A percentile compares a stretch with the other conserved stretches of the same genome.
These are phyloP conservation scores for Podospora comata DNA, from an alignment of 495 filamentous ascomycete species.

Conservation along the genomic window DNA sequence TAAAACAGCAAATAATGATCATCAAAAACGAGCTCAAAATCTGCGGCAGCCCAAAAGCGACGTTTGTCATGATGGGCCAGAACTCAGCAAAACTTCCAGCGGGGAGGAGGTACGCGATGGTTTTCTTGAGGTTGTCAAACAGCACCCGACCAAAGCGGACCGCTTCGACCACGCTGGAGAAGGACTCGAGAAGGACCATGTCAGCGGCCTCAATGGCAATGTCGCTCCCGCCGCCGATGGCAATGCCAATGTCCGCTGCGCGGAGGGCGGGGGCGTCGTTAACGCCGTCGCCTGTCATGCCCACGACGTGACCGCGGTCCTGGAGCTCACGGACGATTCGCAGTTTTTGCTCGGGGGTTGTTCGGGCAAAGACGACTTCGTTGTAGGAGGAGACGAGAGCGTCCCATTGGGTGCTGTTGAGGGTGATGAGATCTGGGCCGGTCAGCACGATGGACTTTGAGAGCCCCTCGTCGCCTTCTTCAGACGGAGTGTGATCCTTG, in stretches of 20 bases:
- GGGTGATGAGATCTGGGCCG: constrained; percentile 55
- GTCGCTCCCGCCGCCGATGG: constrained; percentile 75
- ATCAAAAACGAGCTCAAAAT: constrained; percentile 65
- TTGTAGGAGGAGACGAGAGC: constrained; percentile 36
- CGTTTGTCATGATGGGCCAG: constrained; percentile 67
- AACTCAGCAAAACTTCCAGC: constrained; percentile 67
- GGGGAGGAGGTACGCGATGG: constrained; percentile 67
- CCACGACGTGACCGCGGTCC: constrained; percentile 52
- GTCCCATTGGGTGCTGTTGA: constrained; percentile 49
- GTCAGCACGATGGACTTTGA: constrained; percentile 48
- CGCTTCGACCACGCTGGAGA: constrained; percentile 64
- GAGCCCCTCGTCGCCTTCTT: constrained; percentile 3
- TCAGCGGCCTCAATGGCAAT: constrained; percentile 70
- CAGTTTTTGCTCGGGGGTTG: constrained; percentile 73
- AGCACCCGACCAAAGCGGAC: constrained; percentile 63
- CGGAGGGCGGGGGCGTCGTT: constrained; percentile 78
- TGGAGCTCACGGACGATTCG: constrained; percentile 70
- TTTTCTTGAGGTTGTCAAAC: constrained; percentile 72
- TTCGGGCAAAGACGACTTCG: constrained; percentile 61
- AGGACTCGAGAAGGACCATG: constrained; percentile 66
- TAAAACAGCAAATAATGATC: constrained; percentile 71
- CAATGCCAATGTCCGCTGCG: constrained; percentile 74
- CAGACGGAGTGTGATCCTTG: constrained; percentile 5
- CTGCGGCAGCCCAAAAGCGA: constrained; percentile 66
- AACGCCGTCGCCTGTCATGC: constrained; percentile 71